Conservation (phyloP, 169 alveolate species). For the Eimeria maxima region DNA sequence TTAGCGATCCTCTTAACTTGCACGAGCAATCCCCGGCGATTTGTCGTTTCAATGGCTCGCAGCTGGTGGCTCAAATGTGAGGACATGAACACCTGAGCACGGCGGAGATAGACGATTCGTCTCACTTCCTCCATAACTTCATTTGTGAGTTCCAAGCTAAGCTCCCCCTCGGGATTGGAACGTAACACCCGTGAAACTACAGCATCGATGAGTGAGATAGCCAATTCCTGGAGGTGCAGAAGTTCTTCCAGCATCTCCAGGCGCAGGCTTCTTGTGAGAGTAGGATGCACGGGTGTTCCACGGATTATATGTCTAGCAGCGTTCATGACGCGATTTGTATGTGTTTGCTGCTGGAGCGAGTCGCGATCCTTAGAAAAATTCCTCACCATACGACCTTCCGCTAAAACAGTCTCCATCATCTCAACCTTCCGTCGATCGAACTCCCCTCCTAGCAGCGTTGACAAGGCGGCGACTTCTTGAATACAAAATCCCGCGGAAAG, state of each 20-base stretch:
- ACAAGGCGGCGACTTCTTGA: constrained; percentile 3
- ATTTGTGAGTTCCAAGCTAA: background rate
- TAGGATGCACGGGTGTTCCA: background rate
- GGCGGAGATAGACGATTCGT: background rate
- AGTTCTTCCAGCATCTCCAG: background rate
- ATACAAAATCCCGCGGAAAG: background rate
- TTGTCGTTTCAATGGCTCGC: no score
- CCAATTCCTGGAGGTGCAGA: background rate
- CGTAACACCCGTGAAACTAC: background rate
- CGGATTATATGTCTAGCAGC: background rate
- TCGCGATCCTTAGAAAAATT: background rate
- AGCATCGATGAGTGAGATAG: background rate
- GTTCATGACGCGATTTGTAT: background rate
- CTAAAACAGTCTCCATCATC: background rate
- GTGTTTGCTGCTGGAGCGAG: background rate
- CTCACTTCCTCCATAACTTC: background rate
- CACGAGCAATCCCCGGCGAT: no score
- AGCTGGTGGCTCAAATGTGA: no score
- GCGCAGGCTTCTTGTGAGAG: background rate
- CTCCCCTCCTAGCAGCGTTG: background rate
- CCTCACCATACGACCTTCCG: background rate
- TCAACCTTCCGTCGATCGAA: background rate
- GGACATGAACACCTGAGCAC: background rate
- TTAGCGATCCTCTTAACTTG: no score
- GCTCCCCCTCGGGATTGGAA: background rate